Evolutionary conservation across 2,329 filamentous ascomycete species (phyloP).

Genomic region (Calonectria hawksworthii): DNA sequence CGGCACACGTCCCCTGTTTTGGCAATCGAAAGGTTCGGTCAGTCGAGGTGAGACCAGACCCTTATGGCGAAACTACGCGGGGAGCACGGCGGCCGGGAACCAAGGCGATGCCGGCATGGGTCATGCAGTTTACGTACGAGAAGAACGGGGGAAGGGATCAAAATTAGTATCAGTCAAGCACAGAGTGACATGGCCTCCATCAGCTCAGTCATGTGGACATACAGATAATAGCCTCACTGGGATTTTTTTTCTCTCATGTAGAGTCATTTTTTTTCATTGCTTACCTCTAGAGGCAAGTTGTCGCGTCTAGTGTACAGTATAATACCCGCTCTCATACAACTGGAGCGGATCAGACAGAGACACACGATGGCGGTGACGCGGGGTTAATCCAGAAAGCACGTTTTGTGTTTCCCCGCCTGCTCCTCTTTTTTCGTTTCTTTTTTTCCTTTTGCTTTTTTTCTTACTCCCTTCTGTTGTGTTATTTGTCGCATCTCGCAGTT

Average conservation of each 20-base stretch:
- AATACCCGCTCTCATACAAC: constrained; percentile 34
- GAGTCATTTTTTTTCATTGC: not conserved
- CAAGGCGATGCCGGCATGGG: constrained; percentile 15
- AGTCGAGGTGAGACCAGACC: constrained; percentile 16
- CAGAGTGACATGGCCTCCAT: constrained; percentile 7
- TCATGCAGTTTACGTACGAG: constrained; percentile 23
- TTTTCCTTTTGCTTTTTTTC: not conserved
- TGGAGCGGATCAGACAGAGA: constrained; percentile 43
- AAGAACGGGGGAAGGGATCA: constrained; percentile 3
- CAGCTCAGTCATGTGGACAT: constrained; percentile 6
- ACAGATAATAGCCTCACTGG: constrained; percentile 3
- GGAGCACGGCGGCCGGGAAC: constrained; percentile 28
- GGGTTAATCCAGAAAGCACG: constrained; percentile 2
- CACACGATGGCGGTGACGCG: constrained; percentile 26
- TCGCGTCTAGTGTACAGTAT: not conserved
- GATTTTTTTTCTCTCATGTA: constrained; percentile 13
- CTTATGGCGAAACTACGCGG: not conserved
- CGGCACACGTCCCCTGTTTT: not conserved
- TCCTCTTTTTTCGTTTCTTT: not conserved
- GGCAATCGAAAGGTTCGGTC: constrained; percentile 27
- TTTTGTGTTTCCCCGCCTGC: constrained; percentile 3
- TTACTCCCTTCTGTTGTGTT: not conserved
- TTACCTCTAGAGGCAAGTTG: constrained; percentile 17
- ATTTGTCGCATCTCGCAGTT: constrained; percentile 20
- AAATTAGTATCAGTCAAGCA: not conserved